These are phyloP conservation scores for Globisporangium middletonii DNA, from an alignment of 352 stramenopile genomes.

Conservation along the genomic window DNA sequence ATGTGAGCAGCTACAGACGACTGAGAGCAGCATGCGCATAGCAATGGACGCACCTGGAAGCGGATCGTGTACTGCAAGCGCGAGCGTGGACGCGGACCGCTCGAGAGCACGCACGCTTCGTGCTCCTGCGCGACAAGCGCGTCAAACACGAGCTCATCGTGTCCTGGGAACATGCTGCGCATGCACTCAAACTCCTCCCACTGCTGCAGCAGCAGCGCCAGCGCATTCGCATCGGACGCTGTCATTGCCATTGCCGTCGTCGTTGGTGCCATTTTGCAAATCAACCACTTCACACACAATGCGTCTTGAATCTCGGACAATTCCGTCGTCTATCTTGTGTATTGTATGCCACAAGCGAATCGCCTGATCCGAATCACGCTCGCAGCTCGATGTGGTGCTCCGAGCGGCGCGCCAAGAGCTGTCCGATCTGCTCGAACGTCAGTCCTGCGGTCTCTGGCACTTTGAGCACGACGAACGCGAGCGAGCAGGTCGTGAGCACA, in stretches of 20 bases:
- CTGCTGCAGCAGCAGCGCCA: constrained; percentile 21
- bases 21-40: background rate
- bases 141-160: constrained; percentile 38
- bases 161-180: constrained; percentile 59
- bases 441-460: constrained; percentile 59
- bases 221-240: background rate
- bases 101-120: constrained; percentile 13
- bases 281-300: too few relatives aligned
- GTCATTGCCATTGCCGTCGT: too few relatives aligned
- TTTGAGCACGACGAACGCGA: constrained; percentile 53
- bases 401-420: constrained; percentile 25
- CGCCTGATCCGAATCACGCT: constrained; percentile 1
- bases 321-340: background rate
- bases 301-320: background rate
- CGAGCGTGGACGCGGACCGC: constrained; percentile 3
- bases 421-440: constrained; percentile 59
- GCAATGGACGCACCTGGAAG: constrained; percentile 24
- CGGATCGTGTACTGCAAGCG: constrained; percentile 40
- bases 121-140: constrained; percentile 18
- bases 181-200: constrained; percentile 75
- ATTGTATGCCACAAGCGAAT: background rate
- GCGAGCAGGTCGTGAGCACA: constrained; percentile 27
- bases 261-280: too few relatives aligned
- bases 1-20: background rate
- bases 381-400: constrained; percentile 1